These are phyloP conservation scores for Cystobasidium slooffiae DNA, from an alignment of 1,284 basidiomycete species.

Conservation along the genomic window DNA sequence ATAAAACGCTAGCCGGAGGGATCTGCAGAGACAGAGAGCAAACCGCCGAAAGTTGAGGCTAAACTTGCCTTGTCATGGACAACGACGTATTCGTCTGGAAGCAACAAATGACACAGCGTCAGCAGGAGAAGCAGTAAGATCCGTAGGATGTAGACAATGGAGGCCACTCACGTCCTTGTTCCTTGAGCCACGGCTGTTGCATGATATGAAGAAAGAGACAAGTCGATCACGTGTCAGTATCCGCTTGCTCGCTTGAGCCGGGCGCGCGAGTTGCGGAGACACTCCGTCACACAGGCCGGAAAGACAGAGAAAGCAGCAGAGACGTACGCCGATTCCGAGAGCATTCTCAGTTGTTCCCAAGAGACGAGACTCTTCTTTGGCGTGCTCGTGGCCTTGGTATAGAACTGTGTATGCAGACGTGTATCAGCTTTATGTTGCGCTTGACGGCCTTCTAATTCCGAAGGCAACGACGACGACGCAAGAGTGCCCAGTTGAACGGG, in stretches of 20 bases:
- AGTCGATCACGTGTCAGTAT: conserved; percentile 19
- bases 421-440: too few relatives aligned
- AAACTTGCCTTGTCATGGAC: conserved; percentile 69
- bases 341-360: conserved; percentile 87
- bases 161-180: conserved; percentile 72
- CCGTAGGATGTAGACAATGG: neutral
- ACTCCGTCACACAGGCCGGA: conserved; percentile 10
- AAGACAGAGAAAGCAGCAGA: conserved; percentile 6
- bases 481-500: neutral
- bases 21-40: neutral
- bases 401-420: conserved; percentile 4
- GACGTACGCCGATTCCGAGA: conserved; percentile 52
- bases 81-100: conserved; percentile 58
- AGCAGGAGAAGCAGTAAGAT: neutral
- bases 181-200: conserved; percentile 56
- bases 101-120: conserved; percentile 41
- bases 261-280: conserved; percentile 21
- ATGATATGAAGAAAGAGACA: conserved; percentile 7
- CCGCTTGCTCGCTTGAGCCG: neutral
- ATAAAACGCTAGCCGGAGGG: neutral
- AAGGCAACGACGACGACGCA: neutral
- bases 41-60: conserved; percentile 12
- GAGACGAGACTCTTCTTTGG: conserved; percentile 70
- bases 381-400: conserved; percentile 37
- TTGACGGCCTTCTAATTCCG: neutral